Evolutionary conservation across 2,329 filamentous ascomycete species (phyloP).

Genomic region (Calonectria hongkongensis): DNA sequence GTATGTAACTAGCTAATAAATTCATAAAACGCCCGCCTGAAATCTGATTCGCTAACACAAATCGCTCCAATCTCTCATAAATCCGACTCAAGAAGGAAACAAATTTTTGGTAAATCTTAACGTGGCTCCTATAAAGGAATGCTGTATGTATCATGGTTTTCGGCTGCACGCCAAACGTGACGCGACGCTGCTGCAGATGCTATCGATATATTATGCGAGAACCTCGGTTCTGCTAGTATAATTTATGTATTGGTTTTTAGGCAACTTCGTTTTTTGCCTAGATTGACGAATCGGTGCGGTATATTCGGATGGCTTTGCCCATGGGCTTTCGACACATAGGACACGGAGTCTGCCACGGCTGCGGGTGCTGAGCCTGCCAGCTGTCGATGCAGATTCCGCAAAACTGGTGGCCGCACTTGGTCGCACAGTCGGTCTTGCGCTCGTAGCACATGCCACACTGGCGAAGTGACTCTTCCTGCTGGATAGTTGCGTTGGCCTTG

Average conservation of each 20-base stretch:
- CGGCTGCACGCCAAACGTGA: no score
- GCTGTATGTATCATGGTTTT: background rate
- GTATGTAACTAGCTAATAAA: background rate
- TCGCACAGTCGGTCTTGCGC: constrained; percentile 20
- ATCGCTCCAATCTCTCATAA: background rate
- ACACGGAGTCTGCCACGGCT: constrained; percentile 12
- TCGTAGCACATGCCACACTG: constrained; percentile 41
- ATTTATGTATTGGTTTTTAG: background rate
- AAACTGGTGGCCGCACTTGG: constrained; percentile 37
- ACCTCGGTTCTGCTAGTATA: background rate
- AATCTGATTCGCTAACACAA: background rate
- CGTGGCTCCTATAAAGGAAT: background rate
- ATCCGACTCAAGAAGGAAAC: background rate
- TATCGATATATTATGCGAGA: background rate
- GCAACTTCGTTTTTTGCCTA: background rate
- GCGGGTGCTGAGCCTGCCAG: constrained; percentile 26
- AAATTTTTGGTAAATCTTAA: no score
- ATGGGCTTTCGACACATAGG: constrained; percentile 36
- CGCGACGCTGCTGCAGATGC: background rate
- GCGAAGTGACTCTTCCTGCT: constrained; percentile 20
- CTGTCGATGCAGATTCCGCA: constrained; percentile 21
- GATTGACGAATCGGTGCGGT: background rate
- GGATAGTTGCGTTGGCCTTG: background rate
- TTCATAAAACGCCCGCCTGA: background rate
- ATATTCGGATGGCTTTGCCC: constrained; percentile 25